Conservation (phyloP, 306 rosid genomes). For the Rubus idaeus region DNA sequence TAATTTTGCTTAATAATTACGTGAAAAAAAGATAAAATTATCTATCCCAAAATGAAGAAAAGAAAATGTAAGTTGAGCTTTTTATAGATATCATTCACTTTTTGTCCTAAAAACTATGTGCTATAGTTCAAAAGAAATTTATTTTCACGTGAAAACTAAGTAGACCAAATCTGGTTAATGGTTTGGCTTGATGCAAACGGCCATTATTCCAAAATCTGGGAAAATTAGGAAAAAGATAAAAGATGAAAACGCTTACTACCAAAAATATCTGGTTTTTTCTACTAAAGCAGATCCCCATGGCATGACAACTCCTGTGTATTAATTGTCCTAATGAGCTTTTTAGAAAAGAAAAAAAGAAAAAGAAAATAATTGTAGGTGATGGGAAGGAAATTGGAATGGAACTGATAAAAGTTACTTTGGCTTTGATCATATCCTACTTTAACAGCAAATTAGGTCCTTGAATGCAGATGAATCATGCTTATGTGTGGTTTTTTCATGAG, state of each 20-base stretch:
- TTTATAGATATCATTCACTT: neutral
- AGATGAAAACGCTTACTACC: neutral
- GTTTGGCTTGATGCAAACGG: slow-evolving; percentile 4
- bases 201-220: slow-evolving; percentile 18
- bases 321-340: neutral
- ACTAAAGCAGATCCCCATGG: slow-evolving; percentile 7
- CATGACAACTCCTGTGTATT: neutral
- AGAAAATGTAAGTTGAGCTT: neutral
- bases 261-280: neutral
- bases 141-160: neutral
- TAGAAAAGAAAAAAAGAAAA: neutral
- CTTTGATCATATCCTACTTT: slow-evolving; percentile 34
- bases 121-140: neutral
- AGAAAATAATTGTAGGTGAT: neutral
- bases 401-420: slow-evolving; percentile 26
- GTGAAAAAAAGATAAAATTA: neutral
- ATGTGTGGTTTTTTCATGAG: slow-evolving; percentile 24
- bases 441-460: slow-evolving; percentile 40
- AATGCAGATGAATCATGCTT: slow-evolving; percentile 38
- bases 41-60: neutral
- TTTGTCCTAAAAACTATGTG: neutral
- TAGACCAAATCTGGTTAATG: neutral
- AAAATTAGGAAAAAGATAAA: slow-evolving; percentile 8
- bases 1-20: neutral
- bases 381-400: slow-evolving; percentile 3